Base-by-base conservation (phyloP, 1,284 basidiomycete genomes). In the Cryptococcus neoformans region DNA sequence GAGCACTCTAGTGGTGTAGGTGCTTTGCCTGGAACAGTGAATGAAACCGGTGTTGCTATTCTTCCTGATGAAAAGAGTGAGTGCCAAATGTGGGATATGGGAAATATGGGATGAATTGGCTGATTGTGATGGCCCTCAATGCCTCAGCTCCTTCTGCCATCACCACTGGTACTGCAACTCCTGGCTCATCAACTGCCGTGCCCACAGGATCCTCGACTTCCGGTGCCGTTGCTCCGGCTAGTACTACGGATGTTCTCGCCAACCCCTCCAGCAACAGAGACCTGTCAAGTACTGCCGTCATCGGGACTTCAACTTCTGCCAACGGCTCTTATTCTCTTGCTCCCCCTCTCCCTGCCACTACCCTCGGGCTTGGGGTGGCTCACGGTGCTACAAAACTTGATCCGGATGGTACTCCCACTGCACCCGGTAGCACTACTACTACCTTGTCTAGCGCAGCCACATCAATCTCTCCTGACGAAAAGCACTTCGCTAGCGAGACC, bases 21-120 rank as follows among this genome's bases (percentile, higher is more conserved):
- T 2, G 72, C 77, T 8, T 69, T 81, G 21, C 80, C 80, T 1
- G 80, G 80, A 2, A 58, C 59, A 2, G 56, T 69, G 44, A 67
- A 63, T 46, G 80, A 81, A 59, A 57, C 65, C 6, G 75, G 74
- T 8, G 79, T 81, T 9, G 74, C 80, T 10, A 69, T 77, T 54
- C 68, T 80, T 6, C 80, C 82, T 2, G 78, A 81, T 8, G 80
- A 78, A 56, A 65, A 59, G 53, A 53, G 69, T 68, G 56, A 65
- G 68, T 62, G 7, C 12, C 6, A 37, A 38, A 44, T 14, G 16
- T 44, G 28, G 12, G 11, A 34, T 21, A 38, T n/a, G 2, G 17
- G 16, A 54, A 36, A 44, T 4, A 8, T 39, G 12, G 41, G 17
- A 16, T 14, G 38, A 38, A 8, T 3, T 9, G 46, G 53, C 28